These are phyloP conservation scores for Pestalotiopsis sp. DNA, from an alignment of 2,329 filamentous ascomycete genomes.

Conservation along the genomic window DNA sequence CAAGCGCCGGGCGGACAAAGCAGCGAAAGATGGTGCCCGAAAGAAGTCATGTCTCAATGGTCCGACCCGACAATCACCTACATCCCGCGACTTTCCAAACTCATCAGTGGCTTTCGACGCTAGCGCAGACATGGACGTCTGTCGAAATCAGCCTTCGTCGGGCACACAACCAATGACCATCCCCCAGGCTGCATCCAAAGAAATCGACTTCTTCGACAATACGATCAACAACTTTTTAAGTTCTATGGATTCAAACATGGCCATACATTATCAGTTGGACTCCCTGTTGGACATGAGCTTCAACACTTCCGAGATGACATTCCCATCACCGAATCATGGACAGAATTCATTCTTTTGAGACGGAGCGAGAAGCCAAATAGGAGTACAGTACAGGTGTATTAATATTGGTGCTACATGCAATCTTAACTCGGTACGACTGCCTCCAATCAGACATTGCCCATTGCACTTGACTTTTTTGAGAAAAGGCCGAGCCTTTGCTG, in stretches of 20 bases:
- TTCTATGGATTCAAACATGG: neutral
- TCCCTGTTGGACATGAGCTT: neutral
- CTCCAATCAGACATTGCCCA: neutral
- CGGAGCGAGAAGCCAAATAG: neutral
- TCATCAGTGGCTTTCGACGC: neutral
- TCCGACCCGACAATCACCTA: neutral
- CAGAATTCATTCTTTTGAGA: constrained; percentile 4
- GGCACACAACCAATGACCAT: neutral
- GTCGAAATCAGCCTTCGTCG: neutral
- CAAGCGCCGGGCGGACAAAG: neutral
- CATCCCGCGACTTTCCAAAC: neutral
- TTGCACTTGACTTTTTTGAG: constrained; percentile 3
- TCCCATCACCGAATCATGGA: neutral
- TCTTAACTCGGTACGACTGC: neutral
- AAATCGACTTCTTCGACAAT: neutral
- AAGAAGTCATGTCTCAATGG: neutral
- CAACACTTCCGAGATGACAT: neutral
- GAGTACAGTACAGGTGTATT: neutral
- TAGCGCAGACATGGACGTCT: neutral
- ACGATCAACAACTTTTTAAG: constrained; percentile 1
- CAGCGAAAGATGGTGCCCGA: neutral
- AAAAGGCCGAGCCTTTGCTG: constrained; percentile 25
- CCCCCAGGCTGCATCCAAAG: neutral
- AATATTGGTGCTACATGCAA: neutral
- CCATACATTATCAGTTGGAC: neutral